Percentiles rank a stretch among this genome's conserved stretches.
phyloP scores from a whole-genome alignment of 2,329 filamentous ascomycete species.

The Parafenestella ontariensis region DNA sequence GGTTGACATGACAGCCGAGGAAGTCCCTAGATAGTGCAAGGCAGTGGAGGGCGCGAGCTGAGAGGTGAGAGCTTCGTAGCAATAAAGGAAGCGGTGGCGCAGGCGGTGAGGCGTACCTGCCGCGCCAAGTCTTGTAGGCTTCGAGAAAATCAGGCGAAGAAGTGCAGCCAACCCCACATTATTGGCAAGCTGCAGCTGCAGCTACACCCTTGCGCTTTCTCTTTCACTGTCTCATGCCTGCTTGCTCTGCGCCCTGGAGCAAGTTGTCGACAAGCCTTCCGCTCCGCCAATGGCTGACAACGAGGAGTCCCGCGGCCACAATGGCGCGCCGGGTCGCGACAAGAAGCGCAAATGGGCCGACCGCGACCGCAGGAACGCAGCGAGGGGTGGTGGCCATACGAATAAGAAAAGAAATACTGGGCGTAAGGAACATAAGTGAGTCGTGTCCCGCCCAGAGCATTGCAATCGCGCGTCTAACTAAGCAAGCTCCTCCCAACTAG shows the following conservation, averaged over 20 bases:
- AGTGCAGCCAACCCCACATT: conserved; percentile 23
- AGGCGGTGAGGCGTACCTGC: conserved; percentile 33
- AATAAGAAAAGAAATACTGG: conserved; percentile 73
- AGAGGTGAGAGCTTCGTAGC: no score
- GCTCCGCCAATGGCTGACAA: conserved; percentile 35
- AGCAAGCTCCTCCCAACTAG: conserved; percentile 55
- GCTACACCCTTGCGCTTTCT: conserved; percentile 3
- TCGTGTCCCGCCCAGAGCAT: conserved; percentile 4
- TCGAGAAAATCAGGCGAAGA: conserved; percentile 24
- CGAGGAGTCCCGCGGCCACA: conserved; percentile 26
- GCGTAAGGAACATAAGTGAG: conserved; percentile 69
- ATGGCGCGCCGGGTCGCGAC: conserved; percentile 29
- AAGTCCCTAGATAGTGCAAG: no score
- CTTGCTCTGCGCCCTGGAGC: conserved; percentile 28
- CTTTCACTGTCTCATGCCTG: conserved; percentile 27
- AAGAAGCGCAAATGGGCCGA: conserved; percentile 43
- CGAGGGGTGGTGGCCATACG: conserved; percentile 46
- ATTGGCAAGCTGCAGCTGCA: conserved; percentile 5
- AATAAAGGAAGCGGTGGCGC: conserved; percentile 21
- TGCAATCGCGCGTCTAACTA: conserved; percentile 46
- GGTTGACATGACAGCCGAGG: conserved; percentile 18
- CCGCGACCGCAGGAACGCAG: conserved; percentile 30
- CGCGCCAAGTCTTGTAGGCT: conserved; percentile 28
- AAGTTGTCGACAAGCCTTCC: conserved; percentile 26
- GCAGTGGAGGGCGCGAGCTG: conserved; percentile 5